phyloP scores from a whole-genome alignment of 2,329 filamentous ascomycete genomes.

The Calonectria hongkongensis region DNA sequence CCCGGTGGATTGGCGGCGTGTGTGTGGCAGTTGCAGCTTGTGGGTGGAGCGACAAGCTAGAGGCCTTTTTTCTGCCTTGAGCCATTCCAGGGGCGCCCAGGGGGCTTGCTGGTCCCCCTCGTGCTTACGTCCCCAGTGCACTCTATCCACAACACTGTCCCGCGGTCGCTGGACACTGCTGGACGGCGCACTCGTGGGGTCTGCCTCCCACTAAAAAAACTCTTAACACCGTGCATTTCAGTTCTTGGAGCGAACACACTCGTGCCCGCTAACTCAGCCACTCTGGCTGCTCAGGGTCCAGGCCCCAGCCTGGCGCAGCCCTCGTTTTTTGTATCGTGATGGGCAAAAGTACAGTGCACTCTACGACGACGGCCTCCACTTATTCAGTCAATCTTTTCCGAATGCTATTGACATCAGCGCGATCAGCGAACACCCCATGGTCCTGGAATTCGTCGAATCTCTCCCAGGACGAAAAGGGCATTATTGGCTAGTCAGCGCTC shows the following conservation, averaged over 20 bases:
- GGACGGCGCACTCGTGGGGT: constrained; percentile 5
- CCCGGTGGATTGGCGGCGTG: constrained; percentile 34
- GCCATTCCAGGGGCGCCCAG: constrained; percentile 30
- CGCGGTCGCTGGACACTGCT: not conserved
- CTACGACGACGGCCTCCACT: constrained; percentile 6
- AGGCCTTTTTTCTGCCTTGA: constrained; percentile 38
- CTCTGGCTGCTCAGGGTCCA: constrained; percentile 36
- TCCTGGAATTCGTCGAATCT: constrained; percentile 4
- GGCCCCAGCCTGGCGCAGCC: constrained; percentile 47
- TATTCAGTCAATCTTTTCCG: constrained; percentile 21
- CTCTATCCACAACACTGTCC: constrained; percentile 8
- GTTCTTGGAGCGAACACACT: not conserved
- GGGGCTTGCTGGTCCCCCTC: constrained; percentile 6
- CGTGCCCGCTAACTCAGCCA: constrained; percentile 40
- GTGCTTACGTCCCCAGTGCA: constrained; percentile 25
- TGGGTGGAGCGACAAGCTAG: constrained; percentile 32
- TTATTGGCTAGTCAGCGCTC: constrained; percentile 49
- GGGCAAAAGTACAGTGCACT: constrained; percentile 14
- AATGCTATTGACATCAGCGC: constrained; percentile 2
- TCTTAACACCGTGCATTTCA: not conserved
- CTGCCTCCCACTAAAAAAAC: constrained; percentile 27
- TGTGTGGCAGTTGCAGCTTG: constrained; percentile 41
- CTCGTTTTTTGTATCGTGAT: constrained; percentile 22
- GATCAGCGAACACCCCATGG: constrained; percentile 24
- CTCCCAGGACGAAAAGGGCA: constrained; percentile 46